These are phyloP conservation scores for Boletellus emodensis DNA, from an alignment of 768 basidiomycete species.

Conservation along the genomic window DNA sequence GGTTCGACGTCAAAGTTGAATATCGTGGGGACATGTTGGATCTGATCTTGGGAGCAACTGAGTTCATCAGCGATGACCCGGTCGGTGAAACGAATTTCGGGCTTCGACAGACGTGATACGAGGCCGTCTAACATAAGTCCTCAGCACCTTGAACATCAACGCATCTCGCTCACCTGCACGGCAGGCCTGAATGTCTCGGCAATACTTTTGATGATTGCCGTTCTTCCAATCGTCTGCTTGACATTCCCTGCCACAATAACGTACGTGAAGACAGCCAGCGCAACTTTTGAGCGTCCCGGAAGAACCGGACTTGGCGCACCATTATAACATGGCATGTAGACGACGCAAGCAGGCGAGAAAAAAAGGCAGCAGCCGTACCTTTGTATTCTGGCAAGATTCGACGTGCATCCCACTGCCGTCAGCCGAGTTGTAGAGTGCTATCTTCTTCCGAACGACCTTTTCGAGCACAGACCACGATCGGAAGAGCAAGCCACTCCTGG, in stretches of 20 bases:
- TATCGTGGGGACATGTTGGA: slow-evolving; percentile 10
- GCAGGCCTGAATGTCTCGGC: slow-evolving; percentile 25
- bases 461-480: slow-evolving; percentile 22
- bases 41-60: slow-evolving; percentile 10
- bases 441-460: slow-evolving; percentile 14
- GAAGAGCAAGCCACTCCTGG: slow-evolving; percentile 12
- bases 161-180: slow-evolving; percentile 17
- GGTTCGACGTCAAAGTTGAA: slow-evolving; percentile 17
- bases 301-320: slow-evolving; percentile 27
- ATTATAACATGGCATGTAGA: not conserved
- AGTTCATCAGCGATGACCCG: slow-evolving; percentile 21
- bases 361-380: slow-evolving; percentile 11
- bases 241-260: slow-evolving; percentile 31
- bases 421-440: slow-evolving; percentile 5
- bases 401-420: slow-evolving; percentile 11
- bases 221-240: slow-evolving; percentile 29
- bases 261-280: slow-evolving; percentile 26
- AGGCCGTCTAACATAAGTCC: slow-evolving; percentile 15
- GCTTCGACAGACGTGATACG: slow-evolving; percentile 17
- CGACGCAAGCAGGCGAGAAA: not conserved
- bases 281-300: slow-evolving; percentile 26
- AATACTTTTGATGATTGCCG: slow-evolving; percentile 25
- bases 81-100: slow-evolving; percentile 25
- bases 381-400: slow-evolving; percentile 24
- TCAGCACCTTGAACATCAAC: not conserved